phyloP scores from a whole-genome alignment of 768 basidiomycete genomes.

The Cystoderma amianthinum region DNA sequence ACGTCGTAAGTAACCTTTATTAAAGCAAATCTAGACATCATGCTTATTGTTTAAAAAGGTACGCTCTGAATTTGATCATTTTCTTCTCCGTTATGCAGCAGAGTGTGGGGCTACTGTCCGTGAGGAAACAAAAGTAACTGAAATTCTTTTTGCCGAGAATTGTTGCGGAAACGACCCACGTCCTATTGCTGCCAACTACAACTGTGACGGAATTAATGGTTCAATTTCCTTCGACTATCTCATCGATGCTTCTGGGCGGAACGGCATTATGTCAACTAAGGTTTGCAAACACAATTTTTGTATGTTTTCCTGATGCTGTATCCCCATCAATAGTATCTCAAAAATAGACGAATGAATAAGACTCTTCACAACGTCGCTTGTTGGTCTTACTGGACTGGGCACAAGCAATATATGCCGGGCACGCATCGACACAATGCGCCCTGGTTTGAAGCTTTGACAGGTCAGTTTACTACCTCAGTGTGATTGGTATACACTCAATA shows the following conservation, averaged over 20 bases:
- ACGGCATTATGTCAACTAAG: conserved; percentile 28
- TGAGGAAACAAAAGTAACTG: conserved; percentile 22
- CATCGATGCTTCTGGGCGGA: conserved; percentile 26
- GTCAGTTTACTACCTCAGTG: conserved; percentile 6
- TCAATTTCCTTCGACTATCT: conserved; percentile 25
- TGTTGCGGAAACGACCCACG: conserved; percentile 6
- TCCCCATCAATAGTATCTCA: conserved; percentile 18
- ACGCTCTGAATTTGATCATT: conserved; percentile 28
- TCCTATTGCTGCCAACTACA: conserved; percentile 19
- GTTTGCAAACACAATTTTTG: conserved; percentile 10
- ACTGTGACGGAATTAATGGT: conserved; percentile 13
- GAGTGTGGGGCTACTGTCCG: conserved; percentile 22
- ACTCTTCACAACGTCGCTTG: conserved; percentile 23
- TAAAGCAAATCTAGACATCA: not conserved
- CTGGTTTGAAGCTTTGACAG: conserved; percentile 27
- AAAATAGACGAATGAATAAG: conserved; percentile 24
- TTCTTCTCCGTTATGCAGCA: conserved; percentile 25
- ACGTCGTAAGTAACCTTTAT: conserved; percentile 22
- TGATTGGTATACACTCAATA: not conserved
- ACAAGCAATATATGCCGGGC: conserved; percentile 17
- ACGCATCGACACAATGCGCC: conserved; percentile 24
- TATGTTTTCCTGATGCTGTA: conserved; percentile 1
- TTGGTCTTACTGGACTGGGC: conserved; percentile 28
- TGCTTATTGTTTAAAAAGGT: conserved; percentile 10
- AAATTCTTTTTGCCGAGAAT: conserved; percentile 16